Evolutionary conservation across 176 grass and related monocot genomes (phyloP), one percentile per base, ranked within the genome.

Genomic region (Bromus sterilis): DNA sequence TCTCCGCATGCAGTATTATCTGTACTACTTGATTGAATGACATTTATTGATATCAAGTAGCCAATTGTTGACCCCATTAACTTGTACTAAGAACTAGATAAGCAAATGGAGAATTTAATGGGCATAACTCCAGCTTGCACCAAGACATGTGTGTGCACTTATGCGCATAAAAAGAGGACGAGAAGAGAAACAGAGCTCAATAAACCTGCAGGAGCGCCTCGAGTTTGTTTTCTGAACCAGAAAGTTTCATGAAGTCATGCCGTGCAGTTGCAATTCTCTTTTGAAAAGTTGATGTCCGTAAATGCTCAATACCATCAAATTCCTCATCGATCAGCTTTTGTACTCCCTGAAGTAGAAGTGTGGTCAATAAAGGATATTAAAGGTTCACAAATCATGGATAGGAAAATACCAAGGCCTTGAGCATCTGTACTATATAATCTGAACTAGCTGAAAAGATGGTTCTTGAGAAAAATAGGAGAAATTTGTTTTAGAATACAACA

Each of bases 241-340:
- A 87, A 74, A 98, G 86, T 77, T 98, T 98, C 33, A 98, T 95
- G 60, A 98, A 98, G 74, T 98, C 95, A 88, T 98, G 93, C 0
- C 93, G 78, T 84, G 96, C 96, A 39, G 96, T 95, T 93, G 96
- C 91, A 86, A 98, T 87, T 81, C 90, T 91, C 81, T 95, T 98
- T 83, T 95, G 96, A 75, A 98, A 93, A 10, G 90, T 82, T 61
- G 93, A 95, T 74, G 93, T 98, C 39, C 90, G 84, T 82, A 98
- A 91, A 78, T 98, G 96, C 64, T 88, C 75, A 57, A 98, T 95
- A 81, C 96, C 96, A 77, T 98, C 81, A 78, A 98, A 98, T 80
- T 98, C 96, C 67, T 98, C 96, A 60, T 98, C 96, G 30, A 98
- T 78, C 60, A 98, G 60, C 51, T 91, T 95, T 87, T 98, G 96